Evolutionary conservation across 805 yeast species (phyloP).

Genomic region (Cyberlindnera meyerae): DNA sequence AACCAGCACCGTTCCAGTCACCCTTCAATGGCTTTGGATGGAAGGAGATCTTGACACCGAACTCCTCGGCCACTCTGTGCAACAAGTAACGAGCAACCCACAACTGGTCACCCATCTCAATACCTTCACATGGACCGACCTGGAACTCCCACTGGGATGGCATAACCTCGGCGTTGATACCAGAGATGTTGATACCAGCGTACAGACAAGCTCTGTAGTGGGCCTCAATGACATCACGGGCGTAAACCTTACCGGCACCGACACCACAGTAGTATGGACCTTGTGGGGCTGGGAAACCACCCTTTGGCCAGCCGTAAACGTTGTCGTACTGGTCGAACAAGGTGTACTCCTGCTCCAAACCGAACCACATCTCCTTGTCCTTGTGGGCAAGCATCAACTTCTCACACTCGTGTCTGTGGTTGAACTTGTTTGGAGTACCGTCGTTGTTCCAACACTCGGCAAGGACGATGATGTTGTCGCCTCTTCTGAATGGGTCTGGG

Average conservation of each 20-base stretch:
- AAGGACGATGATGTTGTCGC: conserved; percentile 91
- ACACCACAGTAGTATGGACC: conserved; percentile 99
- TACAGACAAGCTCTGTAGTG: conserved; percentile 97
- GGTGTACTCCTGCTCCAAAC: conserved; percentile 98
- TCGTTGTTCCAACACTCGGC: conserved; percentile 98
- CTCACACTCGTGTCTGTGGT: conserved; percentile 96
- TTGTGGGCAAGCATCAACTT: conserved; percentile 91
- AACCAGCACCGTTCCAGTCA: conserved; percentile 99
- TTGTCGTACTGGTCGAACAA: conserved; percentile 85
- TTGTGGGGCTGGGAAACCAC: conserved; percentile 99
- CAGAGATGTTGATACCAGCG: conserved; percentile 86
- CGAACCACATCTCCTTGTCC: conserved; percentile 88
- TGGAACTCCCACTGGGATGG: conserved; percentile 99
- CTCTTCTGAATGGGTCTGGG: conserved; percentile 97
- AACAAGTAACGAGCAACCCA: conserved; percentile 94
- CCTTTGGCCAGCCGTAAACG: conserved; percentile 98
- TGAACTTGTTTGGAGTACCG: conserved; percentile 97
- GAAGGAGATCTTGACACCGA: conserved; percentile 96
- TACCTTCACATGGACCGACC: conserved; percentile 97
- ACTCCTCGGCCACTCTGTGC: conserved; percentile 96
- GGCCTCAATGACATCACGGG: conserved; percentile 97
- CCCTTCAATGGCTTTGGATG: conserved; percentile 99
- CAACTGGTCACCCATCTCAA: conserved; percentile 93
- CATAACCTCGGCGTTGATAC: conserved; percentile 99
- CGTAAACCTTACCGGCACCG: conserved; percentile 96